Conservation (phyloP, 352 stramenopile species). For the Pythium aphanidermatum region DNA sequence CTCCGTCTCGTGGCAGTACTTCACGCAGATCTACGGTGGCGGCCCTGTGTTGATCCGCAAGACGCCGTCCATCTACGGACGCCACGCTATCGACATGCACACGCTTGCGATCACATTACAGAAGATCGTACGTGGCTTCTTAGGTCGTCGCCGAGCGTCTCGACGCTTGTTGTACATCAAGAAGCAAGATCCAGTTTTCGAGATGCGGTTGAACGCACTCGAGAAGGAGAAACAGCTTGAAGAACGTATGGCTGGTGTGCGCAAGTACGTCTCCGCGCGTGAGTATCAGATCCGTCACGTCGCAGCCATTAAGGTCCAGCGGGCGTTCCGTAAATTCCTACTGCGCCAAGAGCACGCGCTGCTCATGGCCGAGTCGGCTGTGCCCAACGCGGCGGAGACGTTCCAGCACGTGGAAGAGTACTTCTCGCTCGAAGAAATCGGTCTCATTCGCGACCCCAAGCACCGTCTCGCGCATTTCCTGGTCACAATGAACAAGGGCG, state of each 20-base stretch:
- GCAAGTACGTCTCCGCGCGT: conserved; percentile 44
- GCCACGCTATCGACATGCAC: conserved; percentile 24
- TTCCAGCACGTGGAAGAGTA: conserved; percentile 54
- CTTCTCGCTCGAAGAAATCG: conserved; percentile 58
- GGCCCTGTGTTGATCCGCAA: conserved; percentile 39
- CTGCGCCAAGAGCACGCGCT: conserved; percentile 41
- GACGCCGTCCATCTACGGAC: conserved; percentile 37
- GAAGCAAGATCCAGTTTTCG: conserved; percentile 26
- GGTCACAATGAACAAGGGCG: conserved; percentile 50
- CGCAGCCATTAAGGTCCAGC: conserved; percentile 52
- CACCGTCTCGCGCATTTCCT: conserved; percentile 53
- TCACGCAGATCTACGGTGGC: conserved; percentile 40
- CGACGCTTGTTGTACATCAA: conserved; percentile 16
- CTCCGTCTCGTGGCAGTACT: conserved; percentile 42
- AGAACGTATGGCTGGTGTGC: conserved; percentile 34
- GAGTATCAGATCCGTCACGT: conserved; percentile 54
- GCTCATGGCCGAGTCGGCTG: conserved; percentile 48
- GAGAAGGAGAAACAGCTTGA: conserved; percentile 20
- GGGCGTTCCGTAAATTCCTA: conserved; percentile 35
- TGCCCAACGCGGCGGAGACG: conserved; percentile 34
- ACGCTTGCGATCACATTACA: conserved; percentile 35
- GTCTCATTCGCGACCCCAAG: conserved; percentile 31
- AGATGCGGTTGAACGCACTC: conserved; percentile 14
- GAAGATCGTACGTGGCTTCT: conserved; percentile 44
- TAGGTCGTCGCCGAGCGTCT: conserved; percentile 23